Conservation (phyloP, 768 basidiomycete genomes). For the Amanita exitialis region DNA sequence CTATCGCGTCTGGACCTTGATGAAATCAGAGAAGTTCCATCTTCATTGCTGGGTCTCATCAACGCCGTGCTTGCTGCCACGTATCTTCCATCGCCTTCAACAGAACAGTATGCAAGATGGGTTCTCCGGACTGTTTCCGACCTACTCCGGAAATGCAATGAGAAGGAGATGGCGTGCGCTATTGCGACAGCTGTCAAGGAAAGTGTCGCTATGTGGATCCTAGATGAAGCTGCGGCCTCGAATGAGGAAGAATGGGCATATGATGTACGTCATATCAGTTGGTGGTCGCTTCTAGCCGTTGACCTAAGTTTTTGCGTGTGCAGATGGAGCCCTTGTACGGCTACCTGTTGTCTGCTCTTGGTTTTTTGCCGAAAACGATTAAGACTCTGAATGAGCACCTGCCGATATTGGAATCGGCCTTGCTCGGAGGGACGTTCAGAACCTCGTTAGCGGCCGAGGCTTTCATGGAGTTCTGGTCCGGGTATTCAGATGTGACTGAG, state of each 20-base stretch:
- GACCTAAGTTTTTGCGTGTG: not conserved
- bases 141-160: slow-evolving; percentile 42
- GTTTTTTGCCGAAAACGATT: slow-evolving; percentile 29
- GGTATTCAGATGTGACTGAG: slow-evolving; percentile 27
- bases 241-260: slow-evolving; percentile 43
- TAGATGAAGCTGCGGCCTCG: slow-evolving; percentile 45
- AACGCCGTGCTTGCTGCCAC: slow-evolving; percentile 47
- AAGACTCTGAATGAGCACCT: slow-evolving; percentile 36
- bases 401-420: slow-evolving; percentile 46
- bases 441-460: slow-evolving; percentile 33
- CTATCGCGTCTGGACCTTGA: slow-evolving; percentile 41
- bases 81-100: slow-evolving; percentile 56
- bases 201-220: slow-evolving; percentile 50
- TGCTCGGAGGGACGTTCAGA: slow-evolving; percentile 40
- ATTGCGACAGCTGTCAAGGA: slow-evolving; percentile 43
- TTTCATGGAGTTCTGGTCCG: slow-evolving; percentile 57
- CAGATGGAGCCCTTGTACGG: slow-evolving; percentile 61
- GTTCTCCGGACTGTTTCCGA: slow-evolving; percentile 44
- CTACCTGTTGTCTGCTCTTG: slow-evolving; percentile 41
- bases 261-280: slow-evolving; percentile 33
- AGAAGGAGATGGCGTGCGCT: slow-evolving; percentile 30
- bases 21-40: slow-evolving; percentile 44
- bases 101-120: slow-evolving; percentile 50
- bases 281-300: not conserved
- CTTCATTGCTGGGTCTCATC: slow-evolving; percentile 44